Conservation (phyloP, 177 flowering plant species). For the Tripterygium wilfordii region DNA sequence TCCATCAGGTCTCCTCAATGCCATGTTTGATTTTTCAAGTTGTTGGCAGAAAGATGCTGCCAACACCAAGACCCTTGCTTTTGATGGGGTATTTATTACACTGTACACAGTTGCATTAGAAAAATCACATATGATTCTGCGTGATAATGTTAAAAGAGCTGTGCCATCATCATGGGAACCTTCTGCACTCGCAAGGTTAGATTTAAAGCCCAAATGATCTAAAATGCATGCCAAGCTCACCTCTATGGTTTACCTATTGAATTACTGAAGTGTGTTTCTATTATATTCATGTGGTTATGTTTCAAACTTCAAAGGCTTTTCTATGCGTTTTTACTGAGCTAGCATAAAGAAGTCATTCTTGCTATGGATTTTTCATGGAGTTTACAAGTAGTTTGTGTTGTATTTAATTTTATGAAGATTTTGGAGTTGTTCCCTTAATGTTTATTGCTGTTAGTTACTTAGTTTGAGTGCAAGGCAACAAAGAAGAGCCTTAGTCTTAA, state of each 20-base stretch:
- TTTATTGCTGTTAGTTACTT: too few species aligned
- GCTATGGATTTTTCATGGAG: too few species aligned
- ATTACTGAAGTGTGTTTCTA: background rate
- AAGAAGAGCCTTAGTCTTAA: too few species aligned
- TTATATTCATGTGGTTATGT: too few species aligned
- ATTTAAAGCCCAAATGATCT: background rate
- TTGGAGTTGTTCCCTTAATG: too few species aligned
- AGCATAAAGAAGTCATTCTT: too few species aligned
- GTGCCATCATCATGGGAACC: slow-evolving; percentile 98
- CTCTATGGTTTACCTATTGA: background rate
- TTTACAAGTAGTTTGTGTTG: too few species aligned
- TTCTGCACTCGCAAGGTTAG: slow-evolving; percentile 83
- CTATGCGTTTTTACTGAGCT: too few species aligned
- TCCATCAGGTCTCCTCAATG: slow-evolving; percentile 85
- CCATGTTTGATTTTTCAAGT: slow-evolving; percentile 83
- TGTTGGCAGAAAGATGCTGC: slow-evolving; percentile 98
- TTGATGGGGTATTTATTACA: slow-evolving; percentile 90
- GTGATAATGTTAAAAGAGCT: slow-evolving; percentile 78
- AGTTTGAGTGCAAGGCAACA: too few species aligned
- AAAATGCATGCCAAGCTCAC: background rate
- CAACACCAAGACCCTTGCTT: slow-evolving; percentile 81
- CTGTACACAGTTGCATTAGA: slow-evolving; percentile 78
- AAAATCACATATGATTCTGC: slow-evolving; percentile 67
- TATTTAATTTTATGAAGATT: too few species aligned
- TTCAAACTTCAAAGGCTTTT: too few species aligned